phyloP scores from a whole-genome alignment of 2,329 filamentous ascomycete species.

The Stagonosporopsis vannaccii region DNA sequence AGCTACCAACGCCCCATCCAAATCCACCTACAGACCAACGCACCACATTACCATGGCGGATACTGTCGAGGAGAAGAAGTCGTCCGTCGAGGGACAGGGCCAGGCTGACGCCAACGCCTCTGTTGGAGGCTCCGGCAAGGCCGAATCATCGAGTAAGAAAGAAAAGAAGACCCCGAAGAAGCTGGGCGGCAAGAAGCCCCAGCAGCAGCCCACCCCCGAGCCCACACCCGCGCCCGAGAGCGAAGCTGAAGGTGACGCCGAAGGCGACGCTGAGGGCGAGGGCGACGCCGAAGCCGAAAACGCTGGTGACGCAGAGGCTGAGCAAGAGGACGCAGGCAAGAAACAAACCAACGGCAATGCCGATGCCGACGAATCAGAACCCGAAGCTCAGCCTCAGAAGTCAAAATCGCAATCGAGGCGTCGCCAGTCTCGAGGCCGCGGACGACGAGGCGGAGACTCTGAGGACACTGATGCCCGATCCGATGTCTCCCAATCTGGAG shows the following conservation, averaged over 20 bases:
- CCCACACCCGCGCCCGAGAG: constrained; percentile 56
- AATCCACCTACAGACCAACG: constrained; percentile 14
- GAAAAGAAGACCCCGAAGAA: constrained; percentile 60
- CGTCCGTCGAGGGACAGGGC: constrained; percentile 47
- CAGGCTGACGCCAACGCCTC: constrained; percentile 48
- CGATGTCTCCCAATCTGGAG: constrained; percentile 61
- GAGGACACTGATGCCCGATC: constrained; percentile 64
- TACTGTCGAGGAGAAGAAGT: constrained; percentile 49
- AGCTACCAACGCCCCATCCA: background rate
- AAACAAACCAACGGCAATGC: constrained; percentile 45
- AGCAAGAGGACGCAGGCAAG: constrained; percentile 51
- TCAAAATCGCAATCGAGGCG: constrained; percentile 55
- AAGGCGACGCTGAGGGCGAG: constrained; percentile 28
- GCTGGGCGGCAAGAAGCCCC: constrained; percentile 55
- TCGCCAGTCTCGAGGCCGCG: constrained; percentile 59
- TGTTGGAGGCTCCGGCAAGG: constrained; percentile 46
- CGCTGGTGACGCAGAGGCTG: constrained; percentile 44
- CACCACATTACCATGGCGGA: constrained; percentile 47
- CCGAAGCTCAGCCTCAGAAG: constrained; percentile 50
- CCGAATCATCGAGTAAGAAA: constrained; percentile 54
- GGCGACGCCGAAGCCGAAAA: constrained; percentile 14
- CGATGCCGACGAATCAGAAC: constrained; percentile 55
- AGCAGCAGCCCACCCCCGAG: constrained; percentile 56
- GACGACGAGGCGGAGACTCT: constrained; percentile 55
- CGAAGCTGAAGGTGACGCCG: constrained; percentile 53